Percentiles rank a stretch among this genome's conserved stretches.
Evolutionary conservation across 2,329 filamentous ascomycete genomes (phyloP).

Genomic region (Colletotrichum sp.): DNA sequence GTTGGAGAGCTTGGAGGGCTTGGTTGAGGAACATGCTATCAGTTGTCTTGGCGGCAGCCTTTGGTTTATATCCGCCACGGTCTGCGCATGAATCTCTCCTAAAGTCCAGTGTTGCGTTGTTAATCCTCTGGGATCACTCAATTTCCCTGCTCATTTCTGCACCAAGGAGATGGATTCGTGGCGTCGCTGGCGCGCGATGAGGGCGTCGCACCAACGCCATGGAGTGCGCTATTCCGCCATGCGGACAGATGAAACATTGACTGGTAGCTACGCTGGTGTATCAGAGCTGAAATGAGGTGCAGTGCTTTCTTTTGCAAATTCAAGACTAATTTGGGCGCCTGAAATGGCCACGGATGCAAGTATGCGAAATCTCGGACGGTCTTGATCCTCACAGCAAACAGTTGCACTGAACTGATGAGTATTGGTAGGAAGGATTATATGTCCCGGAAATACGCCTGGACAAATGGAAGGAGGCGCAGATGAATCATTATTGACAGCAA

Average conservation of each 20-base stretch:
- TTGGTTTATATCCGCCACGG: not conserved
- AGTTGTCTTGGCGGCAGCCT: not conserved
- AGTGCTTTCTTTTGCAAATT: not conserved
- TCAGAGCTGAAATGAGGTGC: not conserved
- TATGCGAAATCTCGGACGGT: not conserved
- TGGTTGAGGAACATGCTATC: not conserved
- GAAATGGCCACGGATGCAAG: not conserved
- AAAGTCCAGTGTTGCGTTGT: not conserved
- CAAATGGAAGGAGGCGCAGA: not conserved
- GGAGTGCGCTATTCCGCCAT: not conserved
- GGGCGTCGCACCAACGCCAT: not conserved
- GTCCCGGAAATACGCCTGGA: rapidly evolving
- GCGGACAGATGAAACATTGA: not conserved
- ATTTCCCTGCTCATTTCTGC: not conserved
- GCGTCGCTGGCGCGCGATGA: not conserved
- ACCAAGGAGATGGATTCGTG: not conserved
- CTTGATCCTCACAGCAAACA: not conserved
- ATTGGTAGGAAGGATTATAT: not conserved
- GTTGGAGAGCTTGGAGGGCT: not conserved
- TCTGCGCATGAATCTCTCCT: not conserved
- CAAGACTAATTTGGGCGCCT: not conserved
- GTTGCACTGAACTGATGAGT: not conserved
- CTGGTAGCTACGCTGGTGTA: not conserved
- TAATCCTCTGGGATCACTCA: not conserved
- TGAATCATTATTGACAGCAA: not conserved